Percentiles rank a stretch among this genome's conserved stretches.
Conservation (phyloP, 345 rosid species). For the Pugionium dolabratum region DNA sequence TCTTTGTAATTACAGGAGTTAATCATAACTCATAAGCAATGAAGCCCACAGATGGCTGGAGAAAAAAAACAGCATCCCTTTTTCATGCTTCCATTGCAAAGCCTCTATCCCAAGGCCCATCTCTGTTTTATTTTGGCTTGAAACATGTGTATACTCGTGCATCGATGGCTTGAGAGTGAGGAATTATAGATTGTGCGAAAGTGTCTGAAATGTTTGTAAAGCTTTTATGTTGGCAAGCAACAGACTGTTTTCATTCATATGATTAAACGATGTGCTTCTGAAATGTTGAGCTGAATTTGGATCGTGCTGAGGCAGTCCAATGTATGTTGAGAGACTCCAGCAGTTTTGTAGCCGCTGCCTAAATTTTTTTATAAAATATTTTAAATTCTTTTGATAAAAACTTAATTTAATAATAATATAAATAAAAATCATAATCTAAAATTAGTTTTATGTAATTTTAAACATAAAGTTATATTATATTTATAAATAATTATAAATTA, state of each 20-base stretch:
- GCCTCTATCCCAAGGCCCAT: neutral
- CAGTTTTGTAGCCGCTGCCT: too few relatives aligned
- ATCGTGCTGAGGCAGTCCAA: too few relatives aligned
- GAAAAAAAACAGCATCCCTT: neutral
- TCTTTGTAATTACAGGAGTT: constrained; percentile 6
- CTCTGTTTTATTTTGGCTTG: neutral
- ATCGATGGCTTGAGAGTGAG: neutral
- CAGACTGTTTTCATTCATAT: neutral
- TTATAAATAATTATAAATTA: too few relatives aligned
- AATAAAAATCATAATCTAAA: too few relatives aligned
- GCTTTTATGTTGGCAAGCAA: constrained; percentile 7
- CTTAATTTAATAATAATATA: too few relatives aligned
- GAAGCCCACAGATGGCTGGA: neutral
- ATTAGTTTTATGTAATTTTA: too few relatives aligned
- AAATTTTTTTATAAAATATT: too few relatives aligned
- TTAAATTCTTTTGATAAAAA: too few relatives aligned
- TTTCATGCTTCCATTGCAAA: neutral
- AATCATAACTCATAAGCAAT: neutral
- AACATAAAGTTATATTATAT: too few relatives aligned
- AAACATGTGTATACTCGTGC: neutral
- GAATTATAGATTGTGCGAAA: constrained; percentile 1
- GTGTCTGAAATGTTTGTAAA: constrained; percentile 6
- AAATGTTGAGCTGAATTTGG: too few relatives aligned
- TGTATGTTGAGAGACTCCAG: too few relatives aligned
- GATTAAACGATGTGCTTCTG: too few relatives aligned